Evolutionary conservation across 805 yeast species (phyloP).

Genomic region (Ascoidea asiatica): DNA sequence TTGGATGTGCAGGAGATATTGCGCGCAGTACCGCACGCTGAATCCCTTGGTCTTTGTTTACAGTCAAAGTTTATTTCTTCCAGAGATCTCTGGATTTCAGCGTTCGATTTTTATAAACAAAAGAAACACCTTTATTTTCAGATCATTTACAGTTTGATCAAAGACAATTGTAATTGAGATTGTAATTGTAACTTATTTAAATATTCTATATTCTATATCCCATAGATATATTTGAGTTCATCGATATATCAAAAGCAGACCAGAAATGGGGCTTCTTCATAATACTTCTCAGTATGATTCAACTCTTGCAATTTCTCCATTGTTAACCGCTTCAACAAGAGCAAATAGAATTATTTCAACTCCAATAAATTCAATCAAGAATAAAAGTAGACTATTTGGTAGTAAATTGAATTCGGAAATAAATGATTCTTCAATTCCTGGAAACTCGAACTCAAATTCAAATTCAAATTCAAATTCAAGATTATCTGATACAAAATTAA

Average conservation of each 20-base stretch:
- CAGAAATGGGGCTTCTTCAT: not conserved
- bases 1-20: no score
- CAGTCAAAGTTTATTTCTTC: no score
- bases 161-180: not conserved
- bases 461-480: slow-evolving; percentile 4
- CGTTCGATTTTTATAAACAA: no score
- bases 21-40: no score
- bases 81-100: no score
- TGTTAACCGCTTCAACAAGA: slow-evolving; percentile 22
- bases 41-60: no score
- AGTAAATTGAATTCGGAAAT: slow-evolving; percentile 4
- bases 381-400: not conserved
- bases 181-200: not conserved
- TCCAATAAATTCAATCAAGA: slow-evolving; percentile 2
- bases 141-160: no score
- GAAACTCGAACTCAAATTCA: slow-evolving; percentile 10
- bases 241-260: slow-evolving; percentile 1
- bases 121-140: no score
- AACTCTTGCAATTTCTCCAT: slow-evolving; percentile 61
- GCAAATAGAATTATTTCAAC: slow-evolving; percentile 10
- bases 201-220: not conserved
- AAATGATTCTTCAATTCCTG: slow-evolving; percentile 8
- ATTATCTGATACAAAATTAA: slow-evolving; percentile 1
- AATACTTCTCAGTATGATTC: slow-evolving; percentile 53
- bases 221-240: slow-evolving; percentile 7